Percentiles rank a stretch among this genome's conserved stretches.
phyloP scores from a whole-genome alignment of 1,284 basidiomycete species.

The Papiliotrema terrestris region DNA sequence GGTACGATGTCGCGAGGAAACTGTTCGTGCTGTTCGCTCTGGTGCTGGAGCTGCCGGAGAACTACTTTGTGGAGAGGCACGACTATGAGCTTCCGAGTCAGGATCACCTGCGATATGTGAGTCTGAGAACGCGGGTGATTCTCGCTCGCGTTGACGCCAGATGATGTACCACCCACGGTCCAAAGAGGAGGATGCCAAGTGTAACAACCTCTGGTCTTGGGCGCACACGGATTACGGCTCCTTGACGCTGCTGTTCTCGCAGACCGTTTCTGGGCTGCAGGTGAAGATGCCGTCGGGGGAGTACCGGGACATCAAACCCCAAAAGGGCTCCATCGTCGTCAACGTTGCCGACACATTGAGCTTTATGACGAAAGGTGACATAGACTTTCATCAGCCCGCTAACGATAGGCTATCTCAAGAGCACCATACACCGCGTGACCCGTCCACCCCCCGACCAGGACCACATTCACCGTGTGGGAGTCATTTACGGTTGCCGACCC shows the following conservation, averaged over 20 bases:
- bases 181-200: constrained; percentile 26
- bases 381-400: background rate
- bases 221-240: constrained; percentile 27
- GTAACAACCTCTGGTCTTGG: constrained; percentile 30
- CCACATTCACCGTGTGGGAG: constrained; percentile 27
- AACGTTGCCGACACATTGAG: constrained; percentile 36
- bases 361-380: constrained; percentile 30
- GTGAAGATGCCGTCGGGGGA: constrained; percentile 28
- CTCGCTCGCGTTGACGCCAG: constrained; percentile 4
- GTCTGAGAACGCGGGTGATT: background rate
- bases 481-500: constrained; percentile 34
- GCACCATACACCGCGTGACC: constrained; percentile 29
- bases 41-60: constrained; percentile 36
- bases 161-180: constrained; percentile 36
- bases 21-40: constrained; percentile 34
- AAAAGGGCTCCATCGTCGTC: constrained; percentile 28
- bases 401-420: constrained; percentile 24
- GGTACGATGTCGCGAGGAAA: constrained; percentile 20
- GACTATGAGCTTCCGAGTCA: constrained; percentile 26
- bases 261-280: constrained; percentile 34
- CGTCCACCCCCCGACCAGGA: constrained; percentile 33
- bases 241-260: constrained; percentile 32
- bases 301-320: constrained; percentile 31
- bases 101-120: constrained; percentile 34
- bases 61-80: constrained; percentile 38